A percentile compares a stretch with the other conserved stretches of the same genome.
These are phyloP conservation scores for Basidiobolus meristosporus DNA, from an alignment of 371 early-diverging fungal species.

Conservation along the genomic window DNA sequence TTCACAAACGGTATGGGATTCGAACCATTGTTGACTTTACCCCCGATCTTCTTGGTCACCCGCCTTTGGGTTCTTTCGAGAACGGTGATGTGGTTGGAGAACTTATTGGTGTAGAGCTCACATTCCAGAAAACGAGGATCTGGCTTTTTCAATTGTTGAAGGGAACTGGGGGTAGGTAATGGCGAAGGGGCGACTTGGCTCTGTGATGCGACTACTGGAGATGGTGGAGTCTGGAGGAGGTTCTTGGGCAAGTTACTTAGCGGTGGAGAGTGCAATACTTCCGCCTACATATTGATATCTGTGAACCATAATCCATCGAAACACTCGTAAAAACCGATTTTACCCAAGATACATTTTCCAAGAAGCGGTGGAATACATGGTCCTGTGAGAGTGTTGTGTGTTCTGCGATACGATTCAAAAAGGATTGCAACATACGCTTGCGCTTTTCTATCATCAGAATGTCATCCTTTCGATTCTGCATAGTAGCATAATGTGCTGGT, in stretches of 20 bases:
- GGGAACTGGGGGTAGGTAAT: slow-evolving; percentile 33
- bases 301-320: neutral
- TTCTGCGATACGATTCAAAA: slow-evolving; percentile 57
- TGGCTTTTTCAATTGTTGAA: slow-evolving; percentile 31
- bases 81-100: slow-evolving; percentile 26
- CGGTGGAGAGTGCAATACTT: slow-evolving; percentile 40
- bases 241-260: slow-evolving; percentile 41
- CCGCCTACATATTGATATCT: slow-evolving; percentile 33
- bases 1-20: neutral
- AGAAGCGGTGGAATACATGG: slow-evolving; percentile 75
- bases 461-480: slow-evolving; percentile 71
- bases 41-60: too few relatives aligned
- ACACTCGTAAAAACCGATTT: neutral
- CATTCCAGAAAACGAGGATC: slow-evolving; percentile 52
- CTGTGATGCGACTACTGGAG: slow-evolving; percentile 1
- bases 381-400: slow-evolving; percentile 71
- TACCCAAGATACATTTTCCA: too few relatives aligned
- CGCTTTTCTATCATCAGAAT: slow-evolving; percentile 62
- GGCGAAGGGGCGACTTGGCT: slow-evolving; percentile 5
- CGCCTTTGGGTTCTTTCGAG: neutral
- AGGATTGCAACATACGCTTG: slow-evolving; percentile 74
- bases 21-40: neutral
- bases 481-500: slow-evolving; percentile 70
- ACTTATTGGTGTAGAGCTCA: slow-evolving; percentile 42
- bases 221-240: slow-evolving; percentile 5